Evolutionary conservation across 2,329 filamentous ascomycete genomes (phyloP).

Genomic region (Verticillium nubilum): DNA sequence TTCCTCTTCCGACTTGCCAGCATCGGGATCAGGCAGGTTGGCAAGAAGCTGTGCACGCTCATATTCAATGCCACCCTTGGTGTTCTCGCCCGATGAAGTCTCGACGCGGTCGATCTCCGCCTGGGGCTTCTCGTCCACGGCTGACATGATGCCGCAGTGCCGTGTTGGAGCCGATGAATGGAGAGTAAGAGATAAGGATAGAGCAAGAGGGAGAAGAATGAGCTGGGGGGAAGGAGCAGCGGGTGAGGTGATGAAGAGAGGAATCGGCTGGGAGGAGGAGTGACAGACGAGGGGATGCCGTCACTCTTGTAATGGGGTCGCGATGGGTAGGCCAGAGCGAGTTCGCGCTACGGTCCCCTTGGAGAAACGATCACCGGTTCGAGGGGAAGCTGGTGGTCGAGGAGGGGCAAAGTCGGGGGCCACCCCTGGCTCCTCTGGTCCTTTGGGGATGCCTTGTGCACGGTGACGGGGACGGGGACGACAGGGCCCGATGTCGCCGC

Average conservation of each 20-base stretch:
- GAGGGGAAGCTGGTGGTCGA: background rate
- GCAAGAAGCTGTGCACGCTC: slow-evolving; percentile 22
- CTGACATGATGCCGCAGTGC: slow-evolving; percentile 7
- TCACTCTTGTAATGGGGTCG: background rate
- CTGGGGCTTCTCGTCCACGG: slow-evolving; percentile 7
- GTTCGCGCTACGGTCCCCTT: background rate
- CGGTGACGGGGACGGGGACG: background rate
- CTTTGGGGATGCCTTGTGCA: background rate
- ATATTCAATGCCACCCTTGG: slow-evolving; percentile 13
- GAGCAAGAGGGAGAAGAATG: background rate
- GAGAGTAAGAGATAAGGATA: background rate
- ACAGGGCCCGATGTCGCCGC: background rate
- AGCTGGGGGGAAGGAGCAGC: background rate
- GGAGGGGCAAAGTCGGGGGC: background rate
- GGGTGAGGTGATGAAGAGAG: background rate
- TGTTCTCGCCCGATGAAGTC: slow-evolving; percentile 8
- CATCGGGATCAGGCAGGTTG: slow-evolving; percentile 42
- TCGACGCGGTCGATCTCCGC: slow-evolving; percentile 7
- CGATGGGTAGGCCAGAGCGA: background rate
- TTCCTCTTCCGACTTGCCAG: slow-evolving; percentile 58
- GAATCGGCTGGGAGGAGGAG: background rate
- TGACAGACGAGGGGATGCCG: background rate
- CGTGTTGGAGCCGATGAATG: background rate
- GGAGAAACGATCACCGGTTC: background rate
- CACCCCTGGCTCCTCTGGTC: background rate